Base-by-base conservation (phyloP, 331 rosid genomes). In the Arachis monticola region DNA sequence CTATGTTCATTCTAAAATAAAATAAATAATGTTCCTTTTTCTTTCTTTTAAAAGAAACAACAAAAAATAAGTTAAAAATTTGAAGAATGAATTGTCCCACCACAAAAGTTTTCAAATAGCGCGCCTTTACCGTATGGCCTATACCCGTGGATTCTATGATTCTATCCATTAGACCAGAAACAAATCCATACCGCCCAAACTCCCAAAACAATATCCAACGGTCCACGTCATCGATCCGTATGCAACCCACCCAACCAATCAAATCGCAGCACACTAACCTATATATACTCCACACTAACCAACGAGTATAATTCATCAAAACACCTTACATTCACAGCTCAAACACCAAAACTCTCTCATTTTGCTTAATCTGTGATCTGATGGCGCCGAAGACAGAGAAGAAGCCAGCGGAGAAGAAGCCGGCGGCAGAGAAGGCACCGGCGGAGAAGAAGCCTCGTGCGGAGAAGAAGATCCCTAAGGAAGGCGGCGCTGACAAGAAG, bases 381-480 rank as follows among this genome's bases (percentile, higher is more conserved):
- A 85, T 85, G 87, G 89, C 85, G 30, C 30, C 30, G 0, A 87
- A 80, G 80, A 85, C 77, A 0, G 83, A 81, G 42, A 84, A 84
- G 76, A 84, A 84, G 74, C 87, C 85, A 1, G 77, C 77, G 0
- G 90, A 85, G 85, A 74, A 85, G 83, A 80, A 83, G 38, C 79
- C 83, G 0, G 86, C 69, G 9, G 87, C 77, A 0, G 88, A 87
- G 83, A 87, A 87, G 72, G 13, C 83, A 2, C 86, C 86, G 41
- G 88, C 70, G 5, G 91, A 87, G 88, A 87, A 87, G 79, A 87
- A 87, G 78, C 90, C 88, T 0, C 32, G 77, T 0, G 90, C 91
- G 1, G 88, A 82, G 83, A 87, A 87, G 84, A 87, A 84, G 72
- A 53, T 87, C 1, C 75, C 91, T 0, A 87, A 84, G 46, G 91